Conservation (phyloP, 305 asterid species). For the Ajuga reptans region DNA sequence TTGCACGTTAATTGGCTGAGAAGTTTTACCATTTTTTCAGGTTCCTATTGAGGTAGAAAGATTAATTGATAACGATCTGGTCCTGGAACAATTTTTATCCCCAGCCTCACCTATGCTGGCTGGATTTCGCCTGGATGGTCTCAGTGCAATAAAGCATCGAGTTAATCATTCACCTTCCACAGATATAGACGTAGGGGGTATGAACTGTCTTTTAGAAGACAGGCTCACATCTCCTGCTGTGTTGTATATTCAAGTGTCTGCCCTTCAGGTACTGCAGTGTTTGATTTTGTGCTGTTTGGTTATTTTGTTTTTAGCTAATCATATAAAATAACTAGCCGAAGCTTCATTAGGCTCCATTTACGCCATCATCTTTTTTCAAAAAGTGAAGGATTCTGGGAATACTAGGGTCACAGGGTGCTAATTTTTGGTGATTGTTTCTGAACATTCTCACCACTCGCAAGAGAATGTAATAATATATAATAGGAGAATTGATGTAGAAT, state of each 20-base stretch:
- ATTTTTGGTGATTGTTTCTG: not conserved
- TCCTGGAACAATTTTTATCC: conserved; percentile 71
- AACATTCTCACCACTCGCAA: not conserved
- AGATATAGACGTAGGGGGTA: conserved; percentile 34
- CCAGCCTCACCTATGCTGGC: conserved; percentile 79
- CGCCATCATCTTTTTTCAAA: not conserved
- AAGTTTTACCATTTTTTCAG: conserved; percentile 35
- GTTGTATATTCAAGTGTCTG: conserved; percentile 77
- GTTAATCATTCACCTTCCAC: conserved; percentile 74
- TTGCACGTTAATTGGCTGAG: conserved; percentile 1
- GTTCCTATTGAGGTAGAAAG: conserved; percentile 93
- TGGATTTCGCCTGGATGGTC: conserved; percentile 92
- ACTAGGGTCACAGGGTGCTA: not conserved
- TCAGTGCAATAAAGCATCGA: conserved; percentile 74
- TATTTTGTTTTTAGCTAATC: not conserved
- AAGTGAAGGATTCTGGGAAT: not conserved
- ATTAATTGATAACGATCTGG: conserved; percentile 61
- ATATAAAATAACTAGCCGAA: conserved; percentile 1
- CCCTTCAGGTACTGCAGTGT: conserved; percentile 62
- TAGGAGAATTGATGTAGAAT: not conserved
- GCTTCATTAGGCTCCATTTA: not conserved
- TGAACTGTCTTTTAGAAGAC: conserved; percentile 52
- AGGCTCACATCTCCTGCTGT: conserved; percentile 76
- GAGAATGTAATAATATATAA: not conserved
- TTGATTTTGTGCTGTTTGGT: conserved; percentile 6